phyloP scores from a whole-genome alignment of 495 filamentous ascomycete species.

The Xylaria bambusicola region DNA sequence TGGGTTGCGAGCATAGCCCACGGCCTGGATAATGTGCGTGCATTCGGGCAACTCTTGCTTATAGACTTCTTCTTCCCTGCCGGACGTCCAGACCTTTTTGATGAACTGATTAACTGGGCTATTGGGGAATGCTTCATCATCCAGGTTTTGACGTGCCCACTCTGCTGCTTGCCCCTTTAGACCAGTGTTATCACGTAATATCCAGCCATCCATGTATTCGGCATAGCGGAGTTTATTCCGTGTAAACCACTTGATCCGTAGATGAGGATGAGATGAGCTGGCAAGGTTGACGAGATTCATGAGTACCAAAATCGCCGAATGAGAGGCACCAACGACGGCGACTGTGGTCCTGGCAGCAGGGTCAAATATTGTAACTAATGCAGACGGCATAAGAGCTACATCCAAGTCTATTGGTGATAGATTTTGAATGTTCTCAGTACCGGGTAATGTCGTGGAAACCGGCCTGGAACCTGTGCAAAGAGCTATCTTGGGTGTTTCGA shows the following conservation, averaged over 20 bases:
- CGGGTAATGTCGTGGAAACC: constrained; percentile 38
- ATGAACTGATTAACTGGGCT: constrained; percentile 54
- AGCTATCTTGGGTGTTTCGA: constrained; percentile 47
- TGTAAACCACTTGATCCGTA: constrained; percentile 63
- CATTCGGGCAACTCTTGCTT: constrained; percentile 48
- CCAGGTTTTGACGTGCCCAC: constrained; percentile 59
- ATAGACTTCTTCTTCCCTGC: constrained; percentile 47
- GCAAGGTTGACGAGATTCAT: constrained; percentile 60
- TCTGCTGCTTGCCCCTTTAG: constrained; percentile 61
- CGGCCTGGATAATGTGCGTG: constrained; percentile 54
- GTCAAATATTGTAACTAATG: constrained; percentile 48
- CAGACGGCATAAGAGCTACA: constrained; percentile 55
- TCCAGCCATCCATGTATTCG: constrained; percentile 62
- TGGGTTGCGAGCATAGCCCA: constrained; percentile 55
- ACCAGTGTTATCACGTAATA: constrained; percentile 64
- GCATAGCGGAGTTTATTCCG: constrained; percentile 62
- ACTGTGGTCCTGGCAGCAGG: constrained; percentile 40
- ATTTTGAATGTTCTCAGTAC: constrained; percentile 37
- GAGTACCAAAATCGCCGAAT: constrained; percentile 63
- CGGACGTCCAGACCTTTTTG: constrained; percentile 51
- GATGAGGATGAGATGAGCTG: constrained; percentile 46
- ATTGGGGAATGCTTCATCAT: constrained; percentile 48
- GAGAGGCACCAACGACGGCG: constrained; percentile 61
- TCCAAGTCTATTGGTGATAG: constrained; percentile 53
- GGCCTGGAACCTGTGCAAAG: constrained; percentile 62